Evolutionary conservation across 1,284 basidiomycete genomes (phyloP).

Genomic region (Veloporphyrellus conicus): DNA sequence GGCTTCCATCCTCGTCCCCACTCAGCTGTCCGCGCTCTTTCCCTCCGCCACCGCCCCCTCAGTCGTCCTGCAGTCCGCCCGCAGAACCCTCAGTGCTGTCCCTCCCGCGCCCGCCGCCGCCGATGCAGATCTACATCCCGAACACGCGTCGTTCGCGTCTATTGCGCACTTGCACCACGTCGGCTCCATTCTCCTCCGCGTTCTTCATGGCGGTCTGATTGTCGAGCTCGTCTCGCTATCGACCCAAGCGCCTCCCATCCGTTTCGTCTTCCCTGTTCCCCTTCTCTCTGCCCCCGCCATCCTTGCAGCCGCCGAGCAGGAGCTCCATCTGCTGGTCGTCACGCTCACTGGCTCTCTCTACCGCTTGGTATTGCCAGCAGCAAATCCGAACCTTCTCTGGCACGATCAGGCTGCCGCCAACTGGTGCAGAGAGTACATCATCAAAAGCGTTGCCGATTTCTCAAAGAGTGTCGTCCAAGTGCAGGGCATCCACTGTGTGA

Average conservation of each 20-base stretch:
- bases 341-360: slow-evolving; percentile 73
- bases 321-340: slow-evolving; percentile 69
- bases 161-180: slow-evolving; percentile 55
- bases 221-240: slow-evolving; percentile 75
- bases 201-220: slow-evolving; percentile 70
- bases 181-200: slow-evolving; percentile 69
- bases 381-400: slow-evolving; percentile 54
- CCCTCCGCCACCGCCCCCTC: slow-evolving; percentile 49
- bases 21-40: slow-evolving; percentile 62
- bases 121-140: slow-evolving; percentile 55
- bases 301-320: slow-evolving; percentile 53
- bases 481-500: slow-evolving; percentile 66
- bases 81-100: slow-evolving; percentile 44
- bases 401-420: slow-evolving; percentile 48
- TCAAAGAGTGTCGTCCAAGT: slow-evolving; percentile 58
- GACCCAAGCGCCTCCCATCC: slow-evolving; percentile 57
- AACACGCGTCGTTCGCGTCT: slow-evolving; percentile 71
- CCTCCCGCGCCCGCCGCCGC: slow-evolving; percentile 39
- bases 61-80: slow-evolving; percentile 54
- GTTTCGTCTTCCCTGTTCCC: slow-evolving; percentile 75
- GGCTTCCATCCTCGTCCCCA: slow-evolving; percentile 49
- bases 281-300: slow-evolving; percentile 65
- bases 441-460: slow-evolving; percentile 49
- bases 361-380: slow-evolving; percentile 67
- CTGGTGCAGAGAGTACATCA: slow-evolving; percentile 66